phyloP scores from a whole-genome alignment of 2,329 filamentous ascomycete species.

The Thermothelomyces thermophilus region DNA sequence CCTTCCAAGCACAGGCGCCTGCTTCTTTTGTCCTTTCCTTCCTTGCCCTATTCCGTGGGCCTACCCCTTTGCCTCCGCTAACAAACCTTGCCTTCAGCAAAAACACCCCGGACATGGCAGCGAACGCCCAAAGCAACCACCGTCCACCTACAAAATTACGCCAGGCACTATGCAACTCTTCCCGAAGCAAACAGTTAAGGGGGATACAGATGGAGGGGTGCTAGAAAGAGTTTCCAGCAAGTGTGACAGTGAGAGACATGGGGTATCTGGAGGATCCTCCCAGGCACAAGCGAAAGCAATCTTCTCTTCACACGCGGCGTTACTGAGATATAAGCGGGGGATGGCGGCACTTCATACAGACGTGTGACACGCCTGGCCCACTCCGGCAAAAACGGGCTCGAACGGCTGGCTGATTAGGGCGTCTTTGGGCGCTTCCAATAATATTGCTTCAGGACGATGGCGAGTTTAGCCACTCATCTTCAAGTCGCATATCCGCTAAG shows the following conservation, averaged over 20 bases:
- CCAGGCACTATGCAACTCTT: slow-evolving; percentile 24
- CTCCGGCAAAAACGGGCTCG: background rate
- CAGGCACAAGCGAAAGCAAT: slow-evolving; percentile 6
- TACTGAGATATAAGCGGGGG: background rate
- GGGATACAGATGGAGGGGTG: background rate
- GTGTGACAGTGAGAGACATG: slow-evolving; percentile 11
- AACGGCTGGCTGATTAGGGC: slow-evolving; percentile 37
- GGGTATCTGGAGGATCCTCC: slow-evolving; percentile 9
- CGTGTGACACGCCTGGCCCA: background rate
- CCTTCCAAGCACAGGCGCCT: too few species aligned
- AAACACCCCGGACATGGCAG: background rate
- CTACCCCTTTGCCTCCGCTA: too few species aligned
- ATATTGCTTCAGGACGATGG: slow-evolving; percentile 49
- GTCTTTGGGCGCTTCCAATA: slow-evolving; percentile 61
- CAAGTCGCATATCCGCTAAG: too few species aligned
- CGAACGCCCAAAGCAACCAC: slow-evolving; percentile 7
- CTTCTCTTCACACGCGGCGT: background rate
- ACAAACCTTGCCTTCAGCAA: too few species aligned
- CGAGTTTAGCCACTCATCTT: background rate
- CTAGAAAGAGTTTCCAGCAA: background rate
- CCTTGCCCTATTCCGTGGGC: too few species aligned
- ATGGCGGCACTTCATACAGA: background rate
- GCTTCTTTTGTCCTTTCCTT: too few species aligned
- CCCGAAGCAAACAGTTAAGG: slow-evolving; percentile 16
- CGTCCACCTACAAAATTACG: slow-evolving; percentile 19